Base-by-base conservation (phyloP, 192 early-diverging fungal species). In the Mortierella claussenii region DNA sequence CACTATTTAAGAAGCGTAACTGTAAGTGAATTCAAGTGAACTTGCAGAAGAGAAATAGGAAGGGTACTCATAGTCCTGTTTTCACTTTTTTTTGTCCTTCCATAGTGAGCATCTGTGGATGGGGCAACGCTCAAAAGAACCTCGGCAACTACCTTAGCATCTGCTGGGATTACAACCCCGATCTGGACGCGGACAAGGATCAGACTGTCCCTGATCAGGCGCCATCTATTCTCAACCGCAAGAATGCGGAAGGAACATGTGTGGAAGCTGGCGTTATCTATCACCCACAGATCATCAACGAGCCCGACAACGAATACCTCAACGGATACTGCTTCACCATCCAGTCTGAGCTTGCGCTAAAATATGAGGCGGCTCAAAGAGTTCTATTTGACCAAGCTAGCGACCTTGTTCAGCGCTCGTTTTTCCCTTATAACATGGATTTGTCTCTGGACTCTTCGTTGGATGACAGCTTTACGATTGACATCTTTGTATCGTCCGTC, bases 391-490 rank as follows among this genome's bases (percentile, higher is more conserved):
- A 57, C 0, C 55, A 59, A 33, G 76, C 81, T 5, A 82, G 67
- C 30, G 65, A 63, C 1, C 42, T 78, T 15, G 76, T 82, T 1
- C 68, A 61, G 4, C 28, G 40, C 3, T 62, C 60, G 0, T 68
- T 78, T 12, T 62, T 28, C 9, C 67, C 50, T n/a, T 69, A 78
- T 49, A 60, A 70, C 36, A 81, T 81, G 71, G 75, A 79, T 36
- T 36, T 75, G 4, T 69, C 68, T 0, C 28, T 82, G 26, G 81
- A 79, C 23, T 68, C 75, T 5, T 60, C 65, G 31, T 52, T 82
- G 27, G 81, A 82, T 32, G 81, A 79, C 23, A 50, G 57, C 20
- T 78, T 82, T 21, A 74, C 81, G 2, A 57, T 82, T 10, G 81
- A 82, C n/a, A 75, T 79, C 24, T 79, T 74, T 42, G 60, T 65